phyloP scores from a whole-genome alignment of 2,329 filamentous ascomycete genomes.

The Macrophomina tecta region DNA sequence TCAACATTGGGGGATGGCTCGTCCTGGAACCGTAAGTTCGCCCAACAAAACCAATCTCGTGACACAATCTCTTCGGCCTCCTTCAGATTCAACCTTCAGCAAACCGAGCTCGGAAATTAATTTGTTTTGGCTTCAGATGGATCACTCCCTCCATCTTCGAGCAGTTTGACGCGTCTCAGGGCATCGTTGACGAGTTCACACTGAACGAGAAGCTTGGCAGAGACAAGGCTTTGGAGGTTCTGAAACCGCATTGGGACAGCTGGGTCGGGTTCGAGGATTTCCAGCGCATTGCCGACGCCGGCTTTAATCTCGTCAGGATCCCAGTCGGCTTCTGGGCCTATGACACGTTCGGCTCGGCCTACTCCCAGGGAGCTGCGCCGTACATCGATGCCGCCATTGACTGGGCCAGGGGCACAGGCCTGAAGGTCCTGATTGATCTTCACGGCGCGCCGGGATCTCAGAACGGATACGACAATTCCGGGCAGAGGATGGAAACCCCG shows the following conservation, averaged over 20 bases:
- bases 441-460: slow-evolving; percentile 60
- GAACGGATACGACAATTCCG: slow-evolving; percentile 69
- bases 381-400: slow-evolving; percentile 64
- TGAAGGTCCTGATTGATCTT: slow-evolving; percentile 66
- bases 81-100: not conserved
- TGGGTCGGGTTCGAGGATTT: slow-evolving; percentile 61
- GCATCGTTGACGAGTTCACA: slow-evolving; percentile 59
- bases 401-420: slow-evolving; percentile 59
- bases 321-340: slow-evolving; percentile 68
- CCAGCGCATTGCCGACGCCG: slow-evolving; percentile 60
- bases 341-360: slow-evolving; percentile 56
- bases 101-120: not conserved
- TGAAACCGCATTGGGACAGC: slow-evolving; percentile 58
- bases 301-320: slow-evolving; percentile 65
- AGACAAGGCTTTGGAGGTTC: slow-evolving; percentile 46
- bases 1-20: slow-evolving; percentile 60
- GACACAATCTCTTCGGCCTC: not conserved
- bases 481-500: slow-evolving; percentile 53
- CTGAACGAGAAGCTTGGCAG: slow-evolving; percentile 57
- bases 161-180: slow-evolving; percentile 36
- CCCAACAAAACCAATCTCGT: slow-evolving; percentile 34
- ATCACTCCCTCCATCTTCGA: slow-evolving; percentile 65
- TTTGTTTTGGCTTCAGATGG: slow-evolving; percentile 43
- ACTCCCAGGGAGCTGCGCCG: slow-evolving; percentile 56
- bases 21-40: slow-evolving; percentile 48